These are phyloP conservation scores for Phycomyces nitens DNA, from an alignment of 192 early-diverging fungal genomes.

Conservation along the genomic window DNA sequence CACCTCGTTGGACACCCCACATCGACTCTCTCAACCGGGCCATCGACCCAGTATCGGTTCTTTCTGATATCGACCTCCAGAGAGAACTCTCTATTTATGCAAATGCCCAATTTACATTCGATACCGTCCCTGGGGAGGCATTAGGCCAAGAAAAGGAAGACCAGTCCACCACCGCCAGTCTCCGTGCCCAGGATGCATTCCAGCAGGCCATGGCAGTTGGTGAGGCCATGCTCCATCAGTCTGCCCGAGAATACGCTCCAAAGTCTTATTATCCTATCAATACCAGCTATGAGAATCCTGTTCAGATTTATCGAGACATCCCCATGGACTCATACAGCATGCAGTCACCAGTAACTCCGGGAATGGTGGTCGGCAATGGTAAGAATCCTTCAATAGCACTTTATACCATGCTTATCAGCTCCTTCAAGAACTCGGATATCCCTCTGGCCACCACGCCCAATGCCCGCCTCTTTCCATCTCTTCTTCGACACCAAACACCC, in stretches of 20 bases:
- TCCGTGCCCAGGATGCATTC: background rate
- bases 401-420: too few relatives aligned
- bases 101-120: conserved; percentile 67
- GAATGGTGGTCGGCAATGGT: too few relatives aligned
- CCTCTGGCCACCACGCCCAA: background rate
- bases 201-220: background rate
- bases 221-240: too few relatives aligned
- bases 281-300: too few relatives aligned
- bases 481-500: background rate
- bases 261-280: too few relatives aligned
- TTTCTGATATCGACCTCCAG: conserved; percentile 59
- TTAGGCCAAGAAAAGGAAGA: conserved; percentile 2
- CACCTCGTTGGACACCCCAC: background rate
- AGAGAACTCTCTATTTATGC: conserved; percentile 65
- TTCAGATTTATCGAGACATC: too few relatives aligned
- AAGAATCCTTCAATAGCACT: too few relatives aligned
- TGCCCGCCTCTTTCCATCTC: background rate
- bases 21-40: conserved; percentile 18
- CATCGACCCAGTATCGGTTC: conserved; percentile 29
- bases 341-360: too few relatives aligned
- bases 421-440: too few relatives aligned
- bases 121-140: conserved; percentile 26
- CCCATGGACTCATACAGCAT: too few relatives aligned
- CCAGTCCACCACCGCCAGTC: background rate
- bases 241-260: too few relatives aligned